phyloP scores from a whole-genome alignment of 2,329 filamentous ascomycete species.

The Aspergillus fumigatus region DNA sequence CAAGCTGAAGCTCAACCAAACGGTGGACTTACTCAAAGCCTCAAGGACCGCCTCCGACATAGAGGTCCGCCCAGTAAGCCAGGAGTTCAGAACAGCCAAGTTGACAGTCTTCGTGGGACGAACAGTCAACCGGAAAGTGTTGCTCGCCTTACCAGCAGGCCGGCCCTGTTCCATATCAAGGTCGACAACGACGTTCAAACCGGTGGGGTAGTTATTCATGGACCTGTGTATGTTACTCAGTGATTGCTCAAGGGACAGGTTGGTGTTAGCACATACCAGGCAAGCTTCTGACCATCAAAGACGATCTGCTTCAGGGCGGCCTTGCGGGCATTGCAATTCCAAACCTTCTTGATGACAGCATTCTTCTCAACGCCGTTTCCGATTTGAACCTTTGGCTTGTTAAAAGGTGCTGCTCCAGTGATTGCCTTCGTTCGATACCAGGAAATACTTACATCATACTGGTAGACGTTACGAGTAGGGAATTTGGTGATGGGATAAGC shows the following conservation, averaged over 20 bases:
- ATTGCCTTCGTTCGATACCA: neutral
- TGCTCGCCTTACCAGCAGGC: conserved; percentile 34
- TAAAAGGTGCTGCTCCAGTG: conserved; percentile 2
- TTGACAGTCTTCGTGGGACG: conserved; percentile 63
- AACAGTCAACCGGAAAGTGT: conserved; percentile 59
- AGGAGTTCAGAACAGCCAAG: conserved; percentile 61
- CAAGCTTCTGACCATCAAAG: conserved; percentile 78
- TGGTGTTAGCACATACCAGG: conserved; percentile 58
- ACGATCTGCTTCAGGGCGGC: conserved; percentile 60
- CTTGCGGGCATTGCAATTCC: conserved; percentile 62
- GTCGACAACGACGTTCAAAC: conserved; percentile 60
- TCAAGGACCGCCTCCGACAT: conserved; percentile 69
- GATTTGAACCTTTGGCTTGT: conserved; percentile 56
- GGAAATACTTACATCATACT: conserved; percentile 70
- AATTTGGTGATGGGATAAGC: conserved; percentile 65
- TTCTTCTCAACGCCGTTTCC: conserved; percentile 60
- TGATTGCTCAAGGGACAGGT: conserved; percentile 9
- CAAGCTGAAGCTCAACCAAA: neutral
- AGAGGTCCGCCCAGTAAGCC: conserved; percentile 56
- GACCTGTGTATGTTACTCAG: conserved; percentile 31
- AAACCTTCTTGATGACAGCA: conserved; percentile 69
- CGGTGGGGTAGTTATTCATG: conserved; percentile 32
- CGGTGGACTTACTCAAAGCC: conserved; percentile 59
- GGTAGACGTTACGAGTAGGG: conserved; percentile 61
- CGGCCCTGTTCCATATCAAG: conserved; percentile 62